phyloP scores from a whole-genome alignment of 805 yeast species.

The Tetrapisispora fleetii region DNA sequence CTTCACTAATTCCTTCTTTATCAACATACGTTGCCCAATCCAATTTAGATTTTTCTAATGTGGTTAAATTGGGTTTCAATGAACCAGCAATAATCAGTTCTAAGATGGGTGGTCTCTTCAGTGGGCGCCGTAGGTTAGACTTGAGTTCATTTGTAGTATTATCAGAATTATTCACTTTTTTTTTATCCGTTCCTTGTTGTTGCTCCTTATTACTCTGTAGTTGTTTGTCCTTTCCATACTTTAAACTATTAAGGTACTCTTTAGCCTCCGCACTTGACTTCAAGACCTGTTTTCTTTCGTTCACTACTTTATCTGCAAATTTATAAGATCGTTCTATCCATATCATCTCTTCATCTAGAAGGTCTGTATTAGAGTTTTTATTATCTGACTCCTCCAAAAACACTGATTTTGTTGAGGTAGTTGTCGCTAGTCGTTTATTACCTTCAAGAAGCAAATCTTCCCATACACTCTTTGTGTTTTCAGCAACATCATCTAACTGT shows the following conservation, averaged over 20 bases:
- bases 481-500: constrained; percentile 20
- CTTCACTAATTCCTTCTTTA: constrained; percentile 73
- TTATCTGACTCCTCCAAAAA: constrained; percentile 5
- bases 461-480: constrained; percentile 48
- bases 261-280: constrained; percentile 77
- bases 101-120: constrained; percentile 65
- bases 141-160: constrained; percentile 5
- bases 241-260: constrained; percentile 58
- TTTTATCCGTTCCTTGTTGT: constrained; percentile 1
- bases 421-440: constrained; percentile 14
- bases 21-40: constrained; percentile 97
- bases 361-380: constrained; percentile 1
- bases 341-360: constrained; percentile 39
- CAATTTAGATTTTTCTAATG: constrained; percentile 82
- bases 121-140: constrained; percentile 40
- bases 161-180: constrained; percentile 8
- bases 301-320: constrained; percentile 78
- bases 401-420: constrained; percentile 1
- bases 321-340: constrained; percentile 69
- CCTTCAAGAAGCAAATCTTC: constrained; percentile 36
- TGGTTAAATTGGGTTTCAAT: constrained; percentile 71
- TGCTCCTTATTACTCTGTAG: constrained; percentile 6
- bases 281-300: constrained; percentile 72
- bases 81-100: constrained; percentile 65
- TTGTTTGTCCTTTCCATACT: constrained; percentile 17